Evolutionary conservation across 768 basidiomycete genomes (phyloP).

Genomic region (Gymnopilus dilepis): DNA sequence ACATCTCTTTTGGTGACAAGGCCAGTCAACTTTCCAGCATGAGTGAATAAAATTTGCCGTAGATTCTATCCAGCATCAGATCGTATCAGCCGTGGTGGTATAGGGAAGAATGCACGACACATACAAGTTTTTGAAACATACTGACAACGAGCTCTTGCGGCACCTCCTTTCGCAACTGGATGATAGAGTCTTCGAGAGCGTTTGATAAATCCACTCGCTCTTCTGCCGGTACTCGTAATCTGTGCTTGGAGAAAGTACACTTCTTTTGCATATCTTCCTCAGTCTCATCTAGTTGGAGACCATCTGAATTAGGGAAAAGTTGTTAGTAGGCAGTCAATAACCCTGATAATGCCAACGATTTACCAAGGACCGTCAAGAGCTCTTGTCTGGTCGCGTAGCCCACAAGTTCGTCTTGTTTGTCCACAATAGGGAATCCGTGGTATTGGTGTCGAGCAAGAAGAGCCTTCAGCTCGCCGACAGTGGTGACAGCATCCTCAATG

Average conservation of each 20-base stretch:
- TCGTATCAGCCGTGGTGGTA: neutral
- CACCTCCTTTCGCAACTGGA: conserved; percentile 71
- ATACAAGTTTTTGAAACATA: conserved; percentile 76
- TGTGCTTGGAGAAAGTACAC: conserved; percentile 48
- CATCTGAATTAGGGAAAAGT: conserved; percentile 24
- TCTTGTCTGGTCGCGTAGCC: conserved; percentile 68
- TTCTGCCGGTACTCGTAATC: conserved; percentile 30
- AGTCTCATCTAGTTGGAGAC: conserved; percentile 35
- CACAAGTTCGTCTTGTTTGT: conserved; percentile 50
- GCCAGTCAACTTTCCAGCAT: conserved; percentile 61
- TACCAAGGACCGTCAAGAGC: conserved; percentile 45
- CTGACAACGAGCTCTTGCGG: conserved; percentile 73
- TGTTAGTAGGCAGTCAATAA: neutral
- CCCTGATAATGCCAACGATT: conserved; percentile 13
- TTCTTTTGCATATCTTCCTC: conserved; percentile 34
- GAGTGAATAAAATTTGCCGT: conserved; percentile 70
- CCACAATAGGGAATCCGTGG: conserved; percentile 71
- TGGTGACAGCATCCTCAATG: conserved; percentile 54
- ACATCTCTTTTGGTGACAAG: conserved; percentile 75
- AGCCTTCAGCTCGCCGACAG: conserved; percentile 55
- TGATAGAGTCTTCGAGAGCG: conserved; percentile 52
- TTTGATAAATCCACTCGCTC: conserved; percentile 43
- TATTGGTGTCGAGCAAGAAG: conserved; percentile 51
- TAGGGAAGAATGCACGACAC: conserved; percentile 9
- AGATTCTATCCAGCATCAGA: conserved; percentile 59